These are phyloP conservation scores for Fraxinus sp. DNA, from an alignment of 305 asterid species.

Conservation along the genomic window DNA sequence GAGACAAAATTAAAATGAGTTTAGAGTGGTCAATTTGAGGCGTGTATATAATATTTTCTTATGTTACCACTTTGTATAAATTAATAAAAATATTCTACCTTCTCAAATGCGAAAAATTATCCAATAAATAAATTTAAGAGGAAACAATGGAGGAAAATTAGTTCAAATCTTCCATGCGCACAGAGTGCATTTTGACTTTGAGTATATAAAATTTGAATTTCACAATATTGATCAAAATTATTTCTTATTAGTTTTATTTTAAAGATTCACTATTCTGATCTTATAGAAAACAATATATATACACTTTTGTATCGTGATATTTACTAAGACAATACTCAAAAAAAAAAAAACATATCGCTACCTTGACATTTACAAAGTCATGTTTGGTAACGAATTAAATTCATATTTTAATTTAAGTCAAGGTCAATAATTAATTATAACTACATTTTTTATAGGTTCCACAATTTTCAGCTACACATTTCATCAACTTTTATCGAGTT, in stretches of 20 bases:
- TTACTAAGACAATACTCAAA: background rate
- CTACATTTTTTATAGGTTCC: too few species aligned
- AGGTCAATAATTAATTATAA: too few species aligned
- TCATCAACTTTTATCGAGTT: too few species aligned
- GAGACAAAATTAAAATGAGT: background rate
- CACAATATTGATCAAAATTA: background rate
- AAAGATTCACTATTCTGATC: background rate
- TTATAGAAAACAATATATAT: background rate
- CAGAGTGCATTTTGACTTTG: background rate
- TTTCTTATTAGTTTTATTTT: too few species aligned
- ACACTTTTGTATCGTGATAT: background rate
- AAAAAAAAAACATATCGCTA: background rate
- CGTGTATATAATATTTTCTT: background rate
- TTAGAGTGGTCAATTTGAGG: background rate
- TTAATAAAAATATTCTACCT: background rate
- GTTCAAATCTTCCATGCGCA: background rate
- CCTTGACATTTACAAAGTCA: background rate
- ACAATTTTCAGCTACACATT: background rate
- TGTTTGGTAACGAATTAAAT: too few species aligned
- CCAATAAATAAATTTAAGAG: background rate
- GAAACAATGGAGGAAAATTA: background rate
- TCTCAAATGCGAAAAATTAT: background rate
- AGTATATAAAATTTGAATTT: background rate
- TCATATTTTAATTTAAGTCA: too few species aligned
- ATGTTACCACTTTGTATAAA: background rate